Evolutionary conservation across 176 grass and related monocot species (phyloP).

Genomic region (Ampelocalamus luodianensis): DNA sequence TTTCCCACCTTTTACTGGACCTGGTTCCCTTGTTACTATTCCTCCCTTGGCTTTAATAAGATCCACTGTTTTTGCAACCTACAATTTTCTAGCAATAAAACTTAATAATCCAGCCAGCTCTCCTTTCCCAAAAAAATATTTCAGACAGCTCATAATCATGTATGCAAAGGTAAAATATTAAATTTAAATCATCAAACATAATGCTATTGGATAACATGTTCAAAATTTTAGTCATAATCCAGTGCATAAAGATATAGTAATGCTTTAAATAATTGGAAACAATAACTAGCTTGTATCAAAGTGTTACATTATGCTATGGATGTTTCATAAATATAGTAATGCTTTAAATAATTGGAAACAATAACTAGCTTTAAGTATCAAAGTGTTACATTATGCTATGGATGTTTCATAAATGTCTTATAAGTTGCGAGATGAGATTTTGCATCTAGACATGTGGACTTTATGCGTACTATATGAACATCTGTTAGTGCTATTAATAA

Average conservation of each 20-base stretch:
- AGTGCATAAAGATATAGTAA: background rate
- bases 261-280: slow-evolving; percentile 13
- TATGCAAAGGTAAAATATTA: background rate
- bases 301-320: background rate
- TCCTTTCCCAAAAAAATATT: background rate
- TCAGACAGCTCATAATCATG: background rate
- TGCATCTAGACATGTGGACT: background rate
- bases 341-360: slow-evolving; percentile 8
- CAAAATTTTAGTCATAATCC: background rate
- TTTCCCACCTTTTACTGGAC: slow-evolving; percentile 79
- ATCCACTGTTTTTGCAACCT: slow-evolving; percentile 94
- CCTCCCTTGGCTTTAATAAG: slow-evolving; percentile 95
- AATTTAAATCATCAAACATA: slow-evolving; percentile 21
- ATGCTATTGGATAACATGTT: background rate
- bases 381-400: background rate
- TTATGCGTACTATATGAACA: background rate
- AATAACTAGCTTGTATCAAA: background rate
- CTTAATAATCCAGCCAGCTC: slow-evolving; percentile 22
- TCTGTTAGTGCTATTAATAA: background rate
- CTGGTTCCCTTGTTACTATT: slow-evolving; percentile 88
- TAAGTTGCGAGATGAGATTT: background rate
- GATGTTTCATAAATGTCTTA: background rate
- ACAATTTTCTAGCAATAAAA: slow-evolving; percentile 35
- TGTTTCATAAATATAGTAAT: slow-evolving; percentile 6
- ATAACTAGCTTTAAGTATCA: background rate